Percentiles rank a stretch among this genome's conserved stretches.
These are phyloP conservation scores for Emericellopsis terricola DNA, from an alignment of 495 filamentous ascomycete species.

Conservation along the genomic window DNA sequence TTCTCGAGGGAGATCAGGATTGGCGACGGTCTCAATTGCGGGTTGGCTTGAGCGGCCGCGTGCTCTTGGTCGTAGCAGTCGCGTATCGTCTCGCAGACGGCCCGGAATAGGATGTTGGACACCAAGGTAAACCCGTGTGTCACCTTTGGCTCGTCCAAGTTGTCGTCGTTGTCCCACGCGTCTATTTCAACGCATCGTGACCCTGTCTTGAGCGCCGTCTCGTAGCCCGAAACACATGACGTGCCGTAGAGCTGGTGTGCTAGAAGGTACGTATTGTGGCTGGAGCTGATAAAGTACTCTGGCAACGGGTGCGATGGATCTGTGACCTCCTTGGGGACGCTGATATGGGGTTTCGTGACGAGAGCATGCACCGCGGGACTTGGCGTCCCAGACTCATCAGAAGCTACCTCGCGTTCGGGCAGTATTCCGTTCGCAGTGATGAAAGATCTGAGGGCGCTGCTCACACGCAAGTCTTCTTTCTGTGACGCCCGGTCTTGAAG, in stretches of 20 bases:
- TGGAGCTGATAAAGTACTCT: constrained; percentile 46
- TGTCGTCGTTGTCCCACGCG: constrained; percentile 32
- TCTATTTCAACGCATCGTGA: constrained; percentile 40
- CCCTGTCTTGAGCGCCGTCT: constrained; percentile 26
- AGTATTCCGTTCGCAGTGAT: constrained; percentile 20
- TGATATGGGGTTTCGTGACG: constrained; percentile 24
- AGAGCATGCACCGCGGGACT: constrained; percentile 15
- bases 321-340: constrained; percentile 20
- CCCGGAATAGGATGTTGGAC: constrained; percentile 33
- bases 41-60: constrained; percentile 7
- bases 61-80: constrained; percentile 28
- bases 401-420: constrained; percentile 13
- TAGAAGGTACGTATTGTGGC: constrained; percentile 57
- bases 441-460: constrained; percentile 25
- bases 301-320: constrained; percentile 28
- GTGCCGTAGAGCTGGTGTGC: constrained; percentile 33
- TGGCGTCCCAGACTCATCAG: constrained; percentile 11
- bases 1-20: constrained; percentile 37
- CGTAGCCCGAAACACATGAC: constrained; percentile 28
- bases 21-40: constrained; percentile 21
- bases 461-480: constrained; percentile 25
- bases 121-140: constrained; percentile 38
- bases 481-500: constrained; percentile 14
- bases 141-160: constrained; percentile 31
- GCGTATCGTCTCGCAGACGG: constrained; percentile 32